Conservation (phyloP, 2,329 filamentous ascomycete genomes). For the Paecilomyces niveus region DNA sequence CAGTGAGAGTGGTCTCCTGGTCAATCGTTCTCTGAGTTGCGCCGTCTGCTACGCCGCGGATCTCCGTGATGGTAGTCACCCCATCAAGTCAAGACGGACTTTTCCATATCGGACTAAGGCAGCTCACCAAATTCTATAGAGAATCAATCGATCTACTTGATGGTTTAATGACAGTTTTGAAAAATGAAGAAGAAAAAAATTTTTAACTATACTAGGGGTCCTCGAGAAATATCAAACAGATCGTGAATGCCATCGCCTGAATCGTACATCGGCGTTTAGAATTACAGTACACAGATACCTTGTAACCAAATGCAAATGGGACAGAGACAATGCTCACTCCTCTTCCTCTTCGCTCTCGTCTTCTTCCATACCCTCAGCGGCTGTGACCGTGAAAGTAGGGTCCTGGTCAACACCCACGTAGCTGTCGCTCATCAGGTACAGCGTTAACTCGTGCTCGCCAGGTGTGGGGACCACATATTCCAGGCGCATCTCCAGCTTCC, state of each 20-base stretch:
- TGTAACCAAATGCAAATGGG: not conserved
- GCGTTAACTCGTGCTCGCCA: constrained; percentile 78
- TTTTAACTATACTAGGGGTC: not conserved
- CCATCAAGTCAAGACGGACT: no score
- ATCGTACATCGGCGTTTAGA: not conserved
- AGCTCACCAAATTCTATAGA: no score
- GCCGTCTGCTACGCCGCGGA: no score
- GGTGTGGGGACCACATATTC: constrained; percentile 85
- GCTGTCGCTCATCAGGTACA: constrained; percentile 95
- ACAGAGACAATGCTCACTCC: constrained; percentile 30
- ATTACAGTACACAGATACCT: constrained; percentile 1
- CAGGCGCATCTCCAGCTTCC: constrained; percentile 67
- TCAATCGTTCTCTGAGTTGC: no score
- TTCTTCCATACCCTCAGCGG: constrained; percentile 90
- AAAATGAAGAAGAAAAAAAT: not conserved
- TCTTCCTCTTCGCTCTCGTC: constrained; percentile 81
- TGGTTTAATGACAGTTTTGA: not conserved
- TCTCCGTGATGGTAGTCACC: no score
- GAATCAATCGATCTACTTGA: no score
- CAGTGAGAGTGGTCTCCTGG: no score
- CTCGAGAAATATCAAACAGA: not conserved
- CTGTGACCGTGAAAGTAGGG: constrained; percentile 75
- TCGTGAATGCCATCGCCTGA: not conserved
- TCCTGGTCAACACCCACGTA: constrained; percentile 97
- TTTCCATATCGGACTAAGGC: no score